phyloP scores from a whole-genome alignment of 2,329 filamentous ascomycete genomes.

The Tolypocladium pustulatum region DNA sequence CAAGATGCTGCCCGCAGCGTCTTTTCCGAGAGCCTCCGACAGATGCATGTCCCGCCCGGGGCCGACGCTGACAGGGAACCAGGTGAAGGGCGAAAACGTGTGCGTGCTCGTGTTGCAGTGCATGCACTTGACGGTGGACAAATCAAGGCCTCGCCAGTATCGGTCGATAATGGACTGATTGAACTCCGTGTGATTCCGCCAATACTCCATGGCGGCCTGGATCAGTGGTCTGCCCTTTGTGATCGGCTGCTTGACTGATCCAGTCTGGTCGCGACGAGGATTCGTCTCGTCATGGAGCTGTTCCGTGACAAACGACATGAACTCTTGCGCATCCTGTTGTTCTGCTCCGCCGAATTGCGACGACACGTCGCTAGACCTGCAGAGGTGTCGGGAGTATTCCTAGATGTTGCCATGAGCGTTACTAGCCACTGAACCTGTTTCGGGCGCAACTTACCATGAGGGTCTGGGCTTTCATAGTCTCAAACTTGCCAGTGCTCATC shows the following conservation, averaged over 20 bases:
- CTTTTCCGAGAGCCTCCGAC: conserved; percentile 58
- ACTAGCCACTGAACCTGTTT: too few relatives aligned
- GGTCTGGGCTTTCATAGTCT: conserved; percentile 41
- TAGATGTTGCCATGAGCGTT: conserved; percentile 16
- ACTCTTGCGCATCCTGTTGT: conserved; percentile 90
- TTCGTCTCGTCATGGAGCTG: conserved; percentile 84
- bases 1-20: conserved; percentile 57
- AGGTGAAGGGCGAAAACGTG: conserved; percentile 38
- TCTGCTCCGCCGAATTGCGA: conserved; percentile 56
- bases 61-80: conserved; percentile 36
- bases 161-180: conserved; percentile 69
- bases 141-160: conserved; percentile 70
- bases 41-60: conserved; percentile 23
- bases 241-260: conserved; percentile 18
- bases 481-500: conserved; percentile 41
- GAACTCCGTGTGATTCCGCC: conserved; percentile 57
- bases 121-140: conserved; percentile 60
- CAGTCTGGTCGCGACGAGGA: conserved; percentile 31
- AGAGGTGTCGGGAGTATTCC: conserved; percentile 41
- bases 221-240: conserved; percentile 23
- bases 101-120: conserved; percentile 38
- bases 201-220: conserved; percentile 61
- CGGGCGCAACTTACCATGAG: conserved; percentile 38
- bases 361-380: conserved; percentile 14
- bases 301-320: conserved; percentile 71